phyloP scores from a whole-genome alignment of 2,329 filamentous ascomycete species.

The Helotiales sp. region DNA sequence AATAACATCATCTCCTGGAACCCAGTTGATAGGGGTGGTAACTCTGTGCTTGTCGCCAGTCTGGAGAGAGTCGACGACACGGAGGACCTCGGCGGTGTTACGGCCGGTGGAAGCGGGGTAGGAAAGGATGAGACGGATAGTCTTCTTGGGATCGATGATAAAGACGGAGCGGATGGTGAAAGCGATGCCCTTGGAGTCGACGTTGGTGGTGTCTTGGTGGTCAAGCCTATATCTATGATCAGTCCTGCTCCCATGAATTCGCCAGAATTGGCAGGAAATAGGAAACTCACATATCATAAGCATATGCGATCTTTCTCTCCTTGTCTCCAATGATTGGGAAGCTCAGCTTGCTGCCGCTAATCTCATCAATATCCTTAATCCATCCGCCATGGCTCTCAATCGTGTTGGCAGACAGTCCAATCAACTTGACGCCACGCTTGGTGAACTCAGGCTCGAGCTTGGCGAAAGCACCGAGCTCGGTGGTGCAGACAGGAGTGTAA shows the following conservation, averaged over 20 bases:
- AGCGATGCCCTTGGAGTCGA: constrained; percentile 78
- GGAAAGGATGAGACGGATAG: constrained; percentile 86
- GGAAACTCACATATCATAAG: constrained; percentile 71
- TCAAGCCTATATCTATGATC: constrained; percentile 57
- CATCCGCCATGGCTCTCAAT: constrained; percentile 81
- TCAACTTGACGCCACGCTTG: constrained; percentile 86
- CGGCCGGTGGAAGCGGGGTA: constrained; percentile 91
- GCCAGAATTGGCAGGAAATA: background rate
- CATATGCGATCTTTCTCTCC: constrained; percentile 72
- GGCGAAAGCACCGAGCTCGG: constrained; percentile 89
- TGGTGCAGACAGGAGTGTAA: constrained; percentile 95
- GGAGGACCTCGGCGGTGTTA: constrained; percentile 77
- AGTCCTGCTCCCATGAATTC: background rate
- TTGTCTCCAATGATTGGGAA: constrained; percentile 86
- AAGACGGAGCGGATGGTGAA: constrained; percentile 96
- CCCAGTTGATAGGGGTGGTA: constrained; percentile 90
- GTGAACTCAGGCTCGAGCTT: constrained; percentile 87
- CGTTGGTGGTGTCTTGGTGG: constrained; percentile 78
- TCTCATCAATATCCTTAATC: constrained; percentile 87
- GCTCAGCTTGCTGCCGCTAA: constrained; percentile 65
- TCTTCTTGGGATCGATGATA: constrained; percentile 92
- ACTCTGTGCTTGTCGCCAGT: constrained; percentile 85
- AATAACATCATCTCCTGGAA: constrained; percentile 86
- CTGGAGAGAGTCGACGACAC: constrained; percentile 77
- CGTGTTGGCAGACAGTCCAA: constrained; percentile 86